phyloP scores from a whole-genome alignment of 495 filamentous ascomycete genomes.

The Glutinoglossum americanum region DNA sequence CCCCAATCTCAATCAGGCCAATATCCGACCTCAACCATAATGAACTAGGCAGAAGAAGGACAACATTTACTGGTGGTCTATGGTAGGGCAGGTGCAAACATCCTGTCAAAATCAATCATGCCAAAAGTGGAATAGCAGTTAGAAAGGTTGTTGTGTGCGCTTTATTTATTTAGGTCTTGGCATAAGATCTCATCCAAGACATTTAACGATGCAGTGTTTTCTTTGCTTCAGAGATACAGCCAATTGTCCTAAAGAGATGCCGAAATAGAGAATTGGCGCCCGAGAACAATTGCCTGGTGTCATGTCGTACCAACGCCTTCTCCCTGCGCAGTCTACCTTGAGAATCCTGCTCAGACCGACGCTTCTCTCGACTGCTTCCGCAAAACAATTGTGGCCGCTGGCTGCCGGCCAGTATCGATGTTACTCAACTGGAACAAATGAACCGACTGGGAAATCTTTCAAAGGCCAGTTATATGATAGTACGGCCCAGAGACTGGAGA shows the following conservation, averaged over 20 bases:
- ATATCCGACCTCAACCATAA: too few species aligned
- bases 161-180: neutral
- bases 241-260: neutral
- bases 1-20: too few species aligned
- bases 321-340: neutral
- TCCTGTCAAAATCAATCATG: too few species aligned
- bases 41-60: too few species aligned
- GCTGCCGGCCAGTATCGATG: neutral
- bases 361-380: neutral
- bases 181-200: neutral
- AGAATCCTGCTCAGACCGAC: neutral
- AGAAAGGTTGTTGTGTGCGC: too few species aligned
- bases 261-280: neutral
- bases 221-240: neutral
- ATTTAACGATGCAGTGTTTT: neutral
- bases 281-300: neutral
- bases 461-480: constrained; percentile 75
- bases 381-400: neutral
- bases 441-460: constrained; percentile 27
- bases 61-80: too few species aligned
- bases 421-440: neutral
- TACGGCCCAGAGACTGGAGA: constrained; percentile 49
- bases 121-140: too few species aligned
- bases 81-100: too few species aligned
- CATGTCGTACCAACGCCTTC: neutral